A percentile compares a stretch with the other conserved stretches of the same genome.
phyloP scores from a whole-genome alignment of 768 basidiomycete genomes.

The Auricularia cornea region DNA sequence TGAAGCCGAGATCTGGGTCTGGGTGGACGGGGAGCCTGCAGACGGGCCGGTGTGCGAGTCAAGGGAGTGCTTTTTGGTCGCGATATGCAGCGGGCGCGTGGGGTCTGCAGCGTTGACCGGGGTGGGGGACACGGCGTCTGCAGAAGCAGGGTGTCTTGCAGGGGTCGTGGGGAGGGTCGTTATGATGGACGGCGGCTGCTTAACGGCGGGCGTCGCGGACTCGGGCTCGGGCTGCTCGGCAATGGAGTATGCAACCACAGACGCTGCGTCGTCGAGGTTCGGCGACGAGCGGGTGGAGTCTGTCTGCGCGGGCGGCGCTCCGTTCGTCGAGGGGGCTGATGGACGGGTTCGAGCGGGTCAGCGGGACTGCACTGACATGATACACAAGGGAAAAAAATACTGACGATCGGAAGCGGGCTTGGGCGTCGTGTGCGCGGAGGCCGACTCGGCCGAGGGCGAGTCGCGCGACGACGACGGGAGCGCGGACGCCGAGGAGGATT shows the following conservation, averaged over 20 bases:
- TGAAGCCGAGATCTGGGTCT: background rate
- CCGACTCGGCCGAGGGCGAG: background rate
- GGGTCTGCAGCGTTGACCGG: background rate
- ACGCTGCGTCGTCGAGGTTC: background rate
- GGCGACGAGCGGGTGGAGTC: background rate
- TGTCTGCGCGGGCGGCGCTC: background rate
- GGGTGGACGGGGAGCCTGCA: slow-evolving; percentile 4
- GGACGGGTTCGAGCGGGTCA: background rate
- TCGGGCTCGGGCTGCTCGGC: background rate
- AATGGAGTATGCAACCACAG: background rate
- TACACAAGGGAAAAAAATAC: background rate
- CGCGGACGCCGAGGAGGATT: background rate
- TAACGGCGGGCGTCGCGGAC: background rate
- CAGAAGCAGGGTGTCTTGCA: background rate
- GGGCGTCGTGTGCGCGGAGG: background rate
- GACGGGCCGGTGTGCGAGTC: slow-evolving; percentile 1
- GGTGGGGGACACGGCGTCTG: background rate
- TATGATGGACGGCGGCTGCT: background rate
- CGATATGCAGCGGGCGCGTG: background rate
- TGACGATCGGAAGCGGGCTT: background rate
- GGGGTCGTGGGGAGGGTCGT: background rate
- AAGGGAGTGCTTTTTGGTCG: background rate
- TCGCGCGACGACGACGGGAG: background rate
- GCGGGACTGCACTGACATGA: too few species aligned
- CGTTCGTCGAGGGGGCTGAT: background rate